These are phyloP conservation scores for Dactylellina parvicollis DNA, from an alignment of 2,329 filamentous ascomycete species.

Conservation along the genomic window DNA sequence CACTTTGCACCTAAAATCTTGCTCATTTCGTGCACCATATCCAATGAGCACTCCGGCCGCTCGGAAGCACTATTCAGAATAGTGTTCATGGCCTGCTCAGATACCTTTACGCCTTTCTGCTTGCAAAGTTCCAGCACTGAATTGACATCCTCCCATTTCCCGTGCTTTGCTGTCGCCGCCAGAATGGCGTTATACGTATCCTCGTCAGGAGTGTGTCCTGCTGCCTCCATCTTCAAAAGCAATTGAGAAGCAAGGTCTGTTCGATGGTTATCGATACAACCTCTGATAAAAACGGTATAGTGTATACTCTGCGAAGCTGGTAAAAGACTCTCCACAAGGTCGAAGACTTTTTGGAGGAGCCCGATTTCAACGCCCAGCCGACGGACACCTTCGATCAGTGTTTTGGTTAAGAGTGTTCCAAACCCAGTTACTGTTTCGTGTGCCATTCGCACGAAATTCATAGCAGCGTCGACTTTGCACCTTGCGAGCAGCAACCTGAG, in stretches of 20 bases:
- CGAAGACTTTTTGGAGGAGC: constrained; percentile 35
- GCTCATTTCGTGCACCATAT: constrained; percentile 53
- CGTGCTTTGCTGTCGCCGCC: constrained; percentile 49
- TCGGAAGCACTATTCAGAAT: constrained; percentile 54
- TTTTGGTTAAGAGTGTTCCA: constrained; percentile 16
- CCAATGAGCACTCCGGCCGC: constrained; percentile 13
- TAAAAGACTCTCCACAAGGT: constrained; percentile 26
- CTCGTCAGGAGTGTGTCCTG: constrained; percentile 53
- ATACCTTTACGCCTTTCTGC: constrained; percentile 53
- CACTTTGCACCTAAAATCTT: constrained; percentile 26
- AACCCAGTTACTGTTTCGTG: constrained; percentile 43
- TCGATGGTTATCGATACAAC: constrained; percentile 51
- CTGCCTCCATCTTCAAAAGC: constrained; percentile 55
- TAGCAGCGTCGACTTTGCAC: constrained; percentile 41
- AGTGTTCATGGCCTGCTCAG: constrained; percentile 53
- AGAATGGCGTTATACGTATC: constrained; percentile 56
- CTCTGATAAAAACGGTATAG: constrained; percentile 56
- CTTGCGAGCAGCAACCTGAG: constrained; percentile 32
- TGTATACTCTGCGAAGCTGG: constrained; percentile 44
- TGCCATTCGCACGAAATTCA: constrained; percentile 44
- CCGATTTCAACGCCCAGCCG: constrained; percentile 23
- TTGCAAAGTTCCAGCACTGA: constrained; percentile 54
- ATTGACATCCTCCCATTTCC: constrained; percentile 55
- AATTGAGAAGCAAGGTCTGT: constrained; percentile 53
- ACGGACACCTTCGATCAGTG: constrained; percentile 36